These are phyloP conservation scores for Gossypium herbaceum DNA, from an alignment of 345 rosid species.

Conservation along the genomic window DNA sequence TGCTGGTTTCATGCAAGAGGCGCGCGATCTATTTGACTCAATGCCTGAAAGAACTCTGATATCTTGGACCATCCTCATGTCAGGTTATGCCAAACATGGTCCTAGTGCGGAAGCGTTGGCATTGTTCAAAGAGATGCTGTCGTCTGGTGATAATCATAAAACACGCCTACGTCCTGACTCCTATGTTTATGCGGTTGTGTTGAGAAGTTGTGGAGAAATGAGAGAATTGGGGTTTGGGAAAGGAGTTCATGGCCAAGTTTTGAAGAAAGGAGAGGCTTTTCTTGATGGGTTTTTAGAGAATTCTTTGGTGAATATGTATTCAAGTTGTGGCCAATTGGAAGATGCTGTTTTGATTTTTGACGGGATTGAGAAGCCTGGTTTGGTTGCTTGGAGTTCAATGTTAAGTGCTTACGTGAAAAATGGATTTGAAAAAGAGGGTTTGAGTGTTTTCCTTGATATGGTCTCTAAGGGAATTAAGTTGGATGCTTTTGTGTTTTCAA, in stretches of 20 bases:
- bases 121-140: slow-evolving; percentile 18
- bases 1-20: slow-evolving; percentile 20
- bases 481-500: slow-evolving; percentile 24
- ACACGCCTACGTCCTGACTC: slow-evolving; percentile 20
- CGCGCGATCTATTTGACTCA: slow-evolving; percentile 12
- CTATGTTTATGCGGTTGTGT: slow-evolving; percentile 24
- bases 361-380: slow-evolving; percentile 22
- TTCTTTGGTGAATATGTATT: slow-evolving; percentile 33
- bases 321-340: slow-evolving; percentile 20
- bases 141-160: not conserved
- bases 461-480: slow-evolving; percentile 10
- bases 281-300: slow-evolving; percentile 29
- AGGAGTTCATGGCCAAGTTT: slow-evolving; percentile 23
- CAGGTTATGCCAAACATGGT: slow-evolving; percentile 26
- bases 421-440: slow-evolving; percentile 22
- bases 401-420: slow-evolving; percentile 26
- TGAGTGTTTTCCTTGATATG: slow-evolving; percentile 23
- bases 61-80: slow-evolving; percentile 31
- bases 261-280: slow-evolving; percentile 23
- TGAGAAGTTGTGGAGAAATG: slow-evolving; percentile 19
- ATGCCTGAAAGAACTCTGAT: slow-evolving; percentile 27
- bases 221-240: slow-evolving; percentile 21
- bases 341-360: slow-evolving; percentile 24
- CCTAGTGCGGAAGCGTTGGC: slow-evolving; percentile 13
- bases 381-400: slow-evolving; percentile 31